phyloP scores from a whole-genome alignment of 108 stramenopile genomes.

The Chaetoceros tenuissimus region DNA sequence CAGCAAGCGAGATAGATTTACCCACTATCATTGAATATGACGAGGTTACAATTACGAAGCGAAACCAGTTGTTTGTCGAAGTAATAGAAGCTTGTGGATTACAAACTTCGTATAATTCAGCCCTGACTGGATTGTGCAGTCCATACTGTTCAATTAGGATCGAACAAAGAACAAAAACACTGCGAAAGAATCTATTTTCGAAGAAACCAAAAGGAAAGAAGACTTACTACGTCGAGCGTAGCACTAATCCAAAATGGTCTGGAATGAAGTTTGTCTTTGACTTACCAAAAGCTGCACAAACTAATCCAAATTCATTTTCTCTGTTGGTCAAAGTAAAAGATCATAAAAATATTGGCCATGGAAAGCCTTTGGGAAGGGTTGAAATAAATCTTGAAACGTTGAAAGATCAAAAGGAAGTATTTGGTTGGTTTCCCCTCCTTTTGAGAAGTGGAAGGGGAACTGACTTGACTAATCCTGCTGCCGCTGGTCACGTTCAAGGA shows the following conservation, averaged over 20 bases:
- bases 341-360: conserved; percentile 38
- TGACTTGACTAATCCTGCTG: conserved; percentile 36
- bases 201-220: conserved; percentile 28
- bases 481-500: conserved; percentile 56
- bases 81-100: conserved; percentile 76
- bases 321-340: conserved; percentile 43
- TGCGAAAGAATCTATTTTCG: conserved; percentile 29
- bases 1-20: background rate
- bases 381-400: conserved; percentile 64
- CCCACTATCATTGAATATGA: conserved; percentile 23
- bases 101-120: conserved; percentile 31
- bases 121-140: conserved; percentile 51
- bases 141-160: conserved; percentile 64
- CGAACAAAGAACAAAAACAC: conserved; percentile 33
- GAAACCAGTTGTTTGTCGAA: conserved; percentile 73
- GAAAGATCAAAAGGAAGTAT: conserved; percentile 52
- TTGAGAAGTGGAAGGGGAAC: conserved; percentile 50
- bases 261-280: conserved; percentile 79
- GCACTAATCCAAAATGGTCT: conserved; percentile 68
- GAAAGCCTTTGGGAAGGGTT: conserved; percentile 52
- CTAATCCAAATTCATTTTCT: conserved; percentile 51
- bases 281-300: conserved; percentile 57
- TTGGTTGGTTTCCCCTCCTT: conserved; percentile 85
- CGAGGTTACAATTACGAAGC: conserved; percentile 31
- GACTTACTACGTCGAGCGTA: conserved; percentile 78